Conservation (phyloP, 1,139 yeast genomes). For the Protomyces macrosporus region DNA sequence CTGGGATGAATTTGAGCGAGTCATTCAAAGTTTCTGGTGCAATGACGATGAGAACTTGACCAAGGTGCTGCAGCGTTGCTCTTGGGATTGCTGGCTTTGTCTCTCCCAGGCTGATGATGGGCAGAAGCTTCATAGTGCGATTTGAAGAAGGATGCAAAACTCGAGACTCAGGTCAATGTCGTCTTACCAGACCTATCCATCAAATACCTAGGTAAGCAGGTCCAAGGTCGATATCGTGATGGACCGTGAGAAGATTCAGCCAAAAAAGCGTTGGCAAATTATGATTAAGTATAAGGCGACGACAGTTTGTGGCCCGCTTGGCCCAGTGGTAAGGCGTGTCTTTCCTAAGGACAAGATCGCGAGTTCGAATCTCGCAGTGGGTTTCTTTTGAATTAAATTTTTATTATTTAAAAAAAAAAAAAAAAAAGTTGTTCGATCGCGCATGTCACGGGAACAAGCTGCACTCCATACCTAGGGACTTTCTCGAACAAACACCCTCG, state of each 20-base stretch:
- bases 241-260: neutral
- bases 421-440: too few relatives aligned
- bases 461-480: too few relatives aligned
- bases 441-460: too few relatives aligned
- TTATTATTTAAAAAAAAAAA: too few relatives aligned
- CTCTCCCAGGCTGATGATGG: neutral
- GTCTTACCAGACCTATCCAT: neutral
- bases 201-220: neutral
- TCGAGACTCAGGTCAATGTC: too few relatives aligned
- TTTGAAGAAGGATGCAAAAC: neutral
- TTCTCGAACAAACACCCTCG: too few relatives aligned
- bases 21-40: neutral
- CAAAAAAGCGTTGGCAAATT: neutral
- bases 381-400: too few relatives aligned
- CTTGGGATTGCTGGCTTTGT: constrained; percentile 1
- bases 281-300: neutral
- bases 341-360: constrained; percentile 1
- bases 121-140: constrained; percentile 11
- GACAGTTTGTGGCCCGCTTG: neutral
- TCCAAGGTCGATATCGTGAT: neutral
- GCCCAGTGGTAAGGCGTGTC: constrained; percentile 2
- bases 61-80: constrained; percentile 14
- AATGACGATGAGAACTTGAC: constrained; percentile 6
- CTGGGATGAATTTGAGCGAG: constrained; percentile 2
- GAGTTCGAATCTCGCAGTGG: neutral